These are phyloP conservation scores for Oidiodendron maius DNA, from an alignment of 495 filamentous ascomycete genomes.

Conservation along the genomic window DNA sequence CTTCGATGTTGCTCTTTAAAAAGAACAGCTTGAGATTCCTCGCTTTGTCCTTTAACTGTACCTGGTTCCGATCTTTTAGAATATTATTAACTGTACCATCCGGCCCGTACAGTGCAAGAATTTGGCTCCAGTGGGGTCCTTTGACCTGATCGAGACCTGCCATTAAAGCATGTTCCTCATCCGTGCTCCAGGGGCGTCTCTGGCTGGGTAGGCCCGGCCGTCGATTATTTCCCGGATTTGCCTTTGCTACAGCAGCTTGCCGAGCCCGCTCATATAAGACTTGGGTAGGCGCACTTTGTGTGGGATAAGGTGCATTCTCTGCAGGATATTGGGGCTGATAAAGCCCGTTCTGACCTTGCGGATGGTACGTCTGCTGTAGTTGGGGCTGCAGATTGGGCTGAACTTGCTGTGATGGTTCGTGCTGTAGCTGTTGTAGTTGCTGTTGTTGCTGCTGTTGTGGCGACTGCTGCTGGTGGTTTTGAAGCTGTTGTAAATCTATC, in stretches of 20 bases:
- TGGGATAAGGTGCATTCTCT: conserved; percentile 47
- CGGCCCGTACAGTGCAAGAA: conserved; percentile 79
- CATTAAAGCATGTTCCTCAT: conserved; percentile 92
- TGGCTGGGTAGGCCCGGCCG: conserved; percentile 76
- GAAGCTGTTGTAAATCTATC: neutral
- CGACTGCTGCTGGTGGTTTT: neutral
- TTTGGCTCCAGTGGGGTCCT: conserved; percentile 94
- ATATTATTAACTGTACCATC: conserved; percentile 79
- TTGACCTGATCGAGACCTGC: conserved; percentile 85
- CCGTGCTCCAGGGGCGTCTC: conserved; percentile 80
- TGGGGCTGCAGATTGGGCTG: neutral
- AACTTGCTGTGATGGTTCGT: neutral
- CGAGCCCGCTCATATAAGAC: conserved; percentile 78
- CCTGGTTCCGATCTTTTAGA: conserved; percentile 88
- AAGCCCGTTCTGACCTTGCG: conserved; percentile 6
- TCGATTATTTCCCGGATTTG: conserved; percentile 59
- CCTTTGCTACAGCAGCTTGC: conserved; percentile 73
- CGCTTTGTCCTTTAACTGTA: conserved; percentile 94
- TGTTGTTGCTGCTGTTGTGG: neutral
- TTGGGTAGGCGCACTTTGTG: conserved; percentile 70
- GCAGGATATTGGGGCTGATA: conserved; percentile 22
- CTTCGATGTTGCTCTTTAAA: conserved; percentile 87
- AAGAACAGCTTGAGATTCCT: conserved; percentile 94
- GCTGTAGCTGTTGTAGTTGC: neutral
- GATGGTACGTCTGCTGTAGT: conserved; percentile 19